Base-by-base conservation (phyloP, 345 rosid species). In the Syzygium jambos region DNA sequence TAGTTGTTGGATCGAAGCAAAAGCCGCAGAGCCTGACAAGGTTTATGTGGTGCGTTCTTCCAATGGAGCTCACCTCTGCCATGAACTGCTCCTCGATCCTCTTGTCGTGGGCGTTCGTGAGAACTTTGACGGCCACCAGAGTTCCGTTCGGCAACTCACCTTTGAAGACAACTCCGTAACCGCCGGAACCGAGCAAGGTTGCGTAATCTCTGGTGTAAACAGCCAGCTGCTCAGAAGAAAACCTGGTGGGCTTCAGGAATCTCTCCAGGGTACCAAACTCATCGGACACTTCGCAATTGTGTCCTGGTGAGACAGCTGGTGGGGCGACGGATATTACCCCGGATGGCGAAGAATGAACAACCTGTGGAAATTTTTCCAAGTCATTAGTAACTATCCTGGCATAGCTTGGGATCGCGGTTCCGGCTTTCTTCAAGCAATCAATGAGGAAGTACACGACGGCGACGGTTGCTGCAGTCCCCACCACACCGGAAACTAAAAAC, bases 31-130 rank as follows among this genome's bases (percentile, higher is more conserved):
- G 92, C 65, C 88, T 86, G 51, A 90, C 89, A 51, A 92, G 82
- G 86, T 91, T 89, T 38, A 57, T 6, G 83, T 91, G 94, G 73
- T 90, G 89, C 29, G 88, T 84, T 88, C 87, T 89, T 49, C 91
- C 93, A 1, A 93, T 90, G 43, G 95, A 89, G 43, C 90, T 82
- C 6, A 92, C 91, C 59, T 91, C 91, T 16, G 92, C 91, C 88
- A 88, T 89, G 88, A 91, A 89, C 22, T 89, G 93, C 23, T 88
- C 55, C 55, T 53, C 55, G 7, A 53, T 53, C 22, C 22, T 17
- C 55, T 53, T 3, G 55, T 53, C 22, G 2, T 1, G 8, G 55
- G 55, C 1, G 2, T 53, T 53, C 22, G 3, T 53, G 21, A 92
- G 89, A 51, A 90, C 88, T 34, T 92, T 91, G 12, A 92, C 91